Conservation (phyloP, 768 basidiomycete species). For the Lactifluus pinguis region DNA sequence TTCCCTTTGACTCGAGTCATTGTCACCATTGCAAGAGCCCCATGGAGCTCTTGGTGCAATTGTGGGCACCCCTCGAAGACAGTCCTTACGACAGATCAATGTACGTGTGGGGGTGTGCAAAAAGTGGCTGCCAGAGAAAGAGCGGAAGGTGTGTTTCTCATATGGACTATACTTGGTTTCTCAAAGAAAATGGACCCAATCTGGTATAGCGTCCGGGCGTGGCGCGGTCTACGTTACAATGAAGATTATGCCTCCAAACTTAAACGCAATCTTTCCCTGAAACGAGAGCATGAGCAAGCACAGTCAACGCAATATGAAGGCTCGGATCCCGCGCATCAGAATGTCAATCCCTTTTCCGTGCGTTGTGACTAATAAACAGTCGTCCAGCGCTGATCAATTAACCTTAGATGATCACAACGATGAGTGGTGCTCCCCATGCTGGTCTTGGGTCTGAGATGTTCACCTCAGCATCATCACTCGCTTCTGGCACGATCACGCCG, state of each 20-base stretch:
- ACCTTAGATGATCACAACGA: slow-evolving; percentile 13
- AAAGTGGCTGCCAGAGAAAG: slow-evolving; percentile 61
- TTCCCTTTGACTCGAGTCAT: slow-evolving; percentile 49
- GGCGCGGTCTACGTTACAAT: slow-evolving; percentile 68
- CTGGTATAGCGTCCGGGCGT: slow-evolving; percentile 63
- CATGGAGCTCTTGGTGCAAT: slow-evolving; percentile 77
- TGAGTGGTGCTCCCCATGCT: slow-evolving; percentile 29
- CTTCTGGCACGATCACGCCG: neutral
- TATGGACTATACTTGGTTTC: neutral
- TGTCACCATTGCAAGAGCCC: slow-evolving; percentile 65
- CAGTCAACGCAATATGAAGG: slow-evolving; percentile 27
- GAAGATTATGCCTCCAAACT: slow-evolving; percentile 67
- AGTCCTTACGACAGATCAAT: slow-evolving; percentile 79
- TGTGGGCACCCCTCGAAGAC: slow-evolving; percentile 85
- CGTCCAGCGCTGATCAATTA: neutral
- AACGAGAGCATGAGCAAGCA: slow-evolving; percentile 30
- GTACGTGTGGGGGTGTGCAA: slow-evolving; percentile 79
- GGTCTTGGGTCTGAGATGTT: slow-evolving; percentile 65
- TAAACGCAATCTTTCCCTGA: slow-evolving; percentile 41
- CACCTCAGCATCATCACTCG: slow-evolving; percentile 25
- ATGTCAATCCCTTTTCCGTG: slow-evolving; percentile 65
- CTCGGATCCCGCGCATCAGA: slow-evolving; percentile 25
- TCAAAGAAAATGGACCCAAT: neutral
- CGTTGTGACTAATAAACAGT: slow-evolving; percentile 19
- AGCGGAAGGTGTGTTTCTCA: slow-evolving; percentile 56